Conservation (phyloP, 2,329 filamentous ascomycete species). For the Penicillium italicum region DNA sequence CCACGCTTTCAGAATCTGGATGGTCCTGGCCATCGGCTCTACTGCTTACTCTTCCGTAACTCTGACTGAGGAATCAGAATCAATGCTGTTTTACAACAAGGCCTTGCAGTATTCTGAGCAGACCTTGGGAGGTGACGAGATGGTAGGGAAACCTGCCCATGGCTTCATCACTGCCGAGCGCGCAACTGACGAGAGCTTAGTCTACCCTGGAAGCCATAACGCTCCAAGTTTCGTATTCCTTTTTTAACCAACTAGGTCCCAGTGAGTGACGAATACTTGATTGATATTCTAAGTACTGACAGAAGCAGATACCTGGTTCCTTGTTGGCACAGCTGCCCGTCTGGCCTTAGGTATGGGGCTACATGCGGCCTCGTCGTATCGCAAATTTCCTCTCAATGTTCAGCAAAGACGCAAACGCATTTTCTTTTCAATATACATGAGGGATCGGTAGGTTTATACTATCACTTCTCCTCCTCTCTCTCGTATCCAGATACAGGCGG, state of each 20-base stretch:
- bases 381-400: conserved; percentile 31
- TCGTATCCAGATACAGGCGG: neutral
- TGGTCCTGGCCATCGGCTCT: conserved; percentile 49
- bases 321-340: conserved; percentile 45
- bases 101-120: conserved; percentile 44
- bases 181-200: conserved; percentile 15
- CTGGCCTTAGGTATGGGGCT: conserved; percentile 46
- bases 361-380: conserved; percentile 39
- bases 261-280: conserved; percentile 30
- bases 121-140: conserved; percentile 39
- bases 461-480: neutral
- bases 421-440: conserved; percentile 51
- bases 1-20: conserved; percentile 46
- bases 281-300: neutral
- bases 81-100: conserved; percentile 44
- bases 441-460: conserved; percentile 37
- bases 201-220: conserved; percentile 46
- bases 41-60: conserved; percentile 46
- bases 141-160: conserved; percentile 29
- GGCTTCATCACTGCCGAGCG: neutral
- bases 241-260: conserved; percentile 49
- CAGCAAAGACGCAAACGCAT: conserved; percentile 42
- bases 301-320: conserved; percentile 45
- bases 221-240: conserved; percentile 49
- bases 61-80: conserved; percentile 44